Evolutionary conservation across 1,284 basidiomycete species (phyloP).

Genomic region (Heterobasidion irregulare): DNA sequence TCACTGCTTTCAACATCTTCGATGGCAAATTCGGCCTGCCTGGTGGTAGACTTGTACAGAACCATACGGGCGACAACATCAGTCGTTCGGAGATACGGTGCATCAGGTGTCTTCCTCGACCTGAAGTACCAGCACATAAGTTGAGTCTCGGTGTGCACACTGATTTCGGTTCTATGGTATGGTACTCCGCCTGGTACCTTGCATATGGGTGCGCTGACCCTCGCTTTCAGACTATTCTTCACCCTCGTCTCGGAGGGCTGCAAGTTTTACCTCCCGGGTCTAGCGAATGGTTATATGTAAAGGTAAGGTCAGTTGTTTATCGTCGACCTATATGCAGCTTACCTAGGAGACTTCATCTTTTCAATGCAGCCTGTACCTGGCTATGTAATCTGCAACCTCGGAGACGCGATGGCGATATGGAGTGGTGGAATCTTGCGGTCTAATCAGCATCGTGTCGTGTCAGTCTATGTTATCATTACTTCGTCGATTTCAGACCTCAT

Average conservation of each 20-base stretch:
- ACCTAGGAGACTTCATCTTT: too few relatives aligned
- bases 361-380: slow-evolving; percentile 22
- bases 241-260: slow-evolving; percentile 64
- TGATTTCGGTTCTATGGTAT: slow-evolving; percentile 26
- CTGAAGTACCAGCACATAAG: slow-evolving; percentile 15
- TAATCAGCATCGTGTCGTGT: slow-evolving; percentile 15
- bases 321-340: too few relatives aligned
- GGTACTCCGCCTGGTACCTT: slow-evolving; percentile 5
- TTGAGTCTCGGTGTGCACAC: slow-evolving; percentile 26
- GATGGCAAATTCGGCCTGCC: slow-evolving; percentile 24
- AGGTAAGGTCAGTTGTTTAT: slow-evolving; percentile 24
- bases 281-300: slow-evolving; percentile 62
- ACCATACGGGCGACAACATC: slow-evolving; percentile 20
- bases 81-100: slow-evolving; percentile 32
- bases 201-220: slow-evolving; percentile 23
- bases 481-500: too few relatives aligned
- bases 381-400: slow-evolving; percentile 21
- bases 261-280: slow-evolving; percentile 60
- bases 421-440: slow-evolving; percentile 30
- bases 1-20: slow-evolving; percentile 22
- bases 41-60: slow-evolving; percentile 17
- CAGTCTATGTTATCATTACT: slow-evolving; percentile 6
- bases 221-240: slow-evolving; percentile 43
- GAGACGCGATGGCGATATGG: slow-evolving; percentile 33
- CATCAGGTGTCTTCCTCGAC: slow-evolving; percentile 21